Evolutionary conservation across 768 basidiomycete genomes (phyloP).

Genomic region (Lactarius akahatsu): DNA sequence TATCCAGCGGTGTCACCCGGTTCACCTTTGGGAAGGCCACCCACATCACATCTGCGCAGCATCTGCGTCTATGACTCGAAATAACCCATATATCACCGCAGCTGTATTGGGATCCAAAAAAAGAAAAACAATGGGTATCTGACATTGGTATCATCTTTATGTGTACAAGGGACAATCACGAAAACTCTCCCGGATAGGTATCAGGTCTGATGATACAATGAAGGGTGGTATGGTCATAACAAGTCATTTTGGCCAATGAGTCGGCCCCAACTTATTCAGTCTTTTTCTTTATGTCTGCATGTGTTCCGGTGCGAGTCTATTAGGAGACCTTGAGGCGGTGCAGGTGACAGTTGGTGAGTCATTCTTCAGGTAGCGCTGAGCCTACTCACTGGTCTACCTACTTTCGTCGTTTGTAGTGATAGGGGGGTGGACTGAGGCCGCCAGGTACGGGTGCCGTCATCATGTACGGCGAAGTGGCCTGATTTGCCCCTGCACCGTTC

Average conservation of each 20-base stretch:
- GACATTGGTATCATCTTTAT: constrained; percentile 24
- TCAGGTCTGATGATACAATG: constrained; percentile 24
- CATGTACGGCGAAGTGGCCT: constrained; percentile 22
- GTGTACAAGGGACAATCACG: constrained; percentile 16
- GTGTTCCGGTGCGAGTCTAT: neutral
- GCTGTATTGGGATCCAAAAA: constrained; percentile 10
- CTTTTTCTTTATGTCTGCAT: neutral
- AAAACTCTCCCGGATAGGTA: constrained; percentile 13
- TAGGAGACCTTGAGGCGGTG: neutral
- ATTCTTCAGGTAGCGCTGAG: neutral
- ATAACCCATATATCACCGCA: constrained; percentile 2
- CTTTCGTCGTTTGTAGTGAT: constrained; percentile 25
- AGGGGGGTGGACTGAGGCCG: constrained; percentile 30
- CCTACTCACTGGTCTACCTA: constrained; percentile 14
- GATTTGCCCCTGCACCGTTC: constrained; percentile 8
- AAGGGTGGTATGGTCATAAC: constrained; percentile 13
- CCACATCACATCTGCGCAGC: neutral
- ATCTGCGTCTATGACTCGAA: neutral
- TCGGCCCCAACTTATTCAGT: neutral
- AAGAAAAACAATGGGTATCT: constrained; percentile 22
- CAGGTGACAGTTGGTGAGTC: neutral
- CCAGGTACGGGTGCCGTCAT: constrained; percentile 25
- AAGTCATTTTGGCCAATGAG: constrained; percentile 15
- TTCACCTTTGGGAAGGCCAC: too few species aligned
- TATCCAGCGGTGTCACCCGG: neutral